phyloP scores from a whole-genome alignment of 176 grass and related monocot species.

The Aechmea fasciata region DNA sequence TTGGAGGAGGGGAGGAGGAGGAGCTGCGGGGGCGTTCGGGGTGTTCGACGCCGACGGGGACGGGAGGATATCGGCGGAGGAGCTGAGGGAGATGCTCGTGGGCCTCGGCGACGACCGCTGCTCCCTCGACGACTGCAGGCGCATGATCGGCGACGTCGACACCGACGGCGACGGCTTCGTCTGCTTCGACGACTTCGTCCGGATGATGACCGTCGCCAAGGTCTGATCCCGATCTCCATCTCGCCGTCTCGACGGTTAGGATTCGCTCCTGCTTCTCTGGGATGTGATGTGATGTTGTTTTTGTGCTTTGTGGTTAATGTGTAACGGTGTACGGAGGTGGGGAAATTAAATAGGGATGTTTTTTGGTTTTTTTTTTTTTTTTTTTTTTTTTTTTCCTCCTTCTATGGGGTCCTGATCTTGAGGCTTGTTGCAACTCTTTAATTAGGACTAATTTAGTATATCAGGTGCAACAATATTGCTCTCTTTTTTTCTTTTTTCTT shows the following conservation, averaged over 20 bases:
- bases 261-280: background rate
- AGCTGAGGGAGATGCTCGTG: slow-evolving; percentile 26
- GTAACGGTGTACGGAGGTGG: too few species aligned
- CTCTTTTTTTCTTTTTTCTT: too few species aligned
- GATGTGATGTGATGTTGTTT: too few species aligned
- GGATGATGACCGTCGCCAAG: background rate
- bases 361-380: too few species aligned
- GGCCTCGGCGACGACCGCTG: slow-evolving; percentile 21
- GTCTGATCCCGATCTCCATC: too few species aligned
- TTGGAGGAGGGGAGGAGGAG: slow-evolving; percentile 2
- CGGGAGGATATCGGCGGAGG: slow-evolving; percentile 30
- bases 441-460: too few species aligned
- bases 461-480: too few species aligned
- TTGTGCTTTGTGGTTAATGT: too few species aligned
- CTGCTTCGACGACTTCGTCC: slow-evolving; percentile 1
- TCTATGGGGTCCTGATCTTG: too few species aligned
- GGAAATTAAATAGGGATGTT: too few species aligned
- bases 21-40: slow-evolving; percentile 32
- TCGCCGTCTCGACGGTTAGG: background rate
- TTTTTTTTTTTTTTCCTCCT: too few species aligned
- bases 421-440: too few species aligned
- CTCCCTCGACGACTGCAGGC: background rate
- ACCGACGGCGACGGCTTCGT: slow-evolving; percentile 5
- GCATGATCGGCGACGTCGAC: slow-evolving; percentile 1
- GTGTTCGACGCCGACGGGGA: slow-evolving; percentile 35